A percentile compares a stretch with the other conserved stretches of the same genome.
Conservation (phyloP, 1,139 yeast species). For the Diutina scorzettiae region DNA sequence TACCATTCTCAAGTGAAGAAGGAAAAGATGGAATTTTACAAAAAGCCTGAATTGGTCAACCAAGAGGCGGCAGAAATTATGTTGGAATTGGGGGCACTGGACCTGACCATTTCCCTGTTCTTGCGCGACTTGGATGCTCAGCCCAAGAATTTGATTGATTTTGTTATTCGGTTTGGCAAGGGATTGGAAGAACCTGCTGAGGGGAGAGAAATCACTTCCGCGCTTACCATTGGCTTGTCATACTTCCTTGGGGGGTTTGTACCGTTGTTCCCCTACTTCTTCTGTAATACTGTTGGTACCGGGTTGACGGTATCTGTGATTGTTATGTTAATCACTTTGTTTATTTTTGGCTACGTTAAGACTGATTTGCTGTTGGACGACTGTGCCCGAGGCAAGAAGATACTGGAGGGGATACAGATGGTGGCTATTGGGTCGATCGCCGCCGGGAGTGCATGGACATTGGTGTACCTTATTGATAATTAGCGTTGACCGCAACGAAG, state of each 20-base stretch:
- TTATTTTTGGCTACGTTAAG: constrained; percentile 78
- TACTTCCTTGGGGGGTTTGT: constrained; percentile 74
- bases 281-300: constrained; percentile 56
- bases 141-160: constrained; percentile 59
- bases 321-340: constrained; percentile 77
- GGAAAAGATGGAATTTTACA: constrained; percentile 59
- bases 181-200: constrained; percentile 77
- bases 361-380: constrained; percentile 73
- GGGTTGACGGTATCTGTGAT: constrained; percentile 69
- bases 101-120: constrained; percentile 52
- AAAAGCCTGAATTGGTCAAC: constrained; percentile 45
- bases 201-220: constrained; percentile 65
- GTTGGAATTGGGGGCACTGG: constrained; percentile 58
- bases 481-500: too few relatives aligned
- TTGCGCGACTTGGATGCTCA: constrained; percentile 57
- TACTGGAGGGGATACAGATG: constrained; percentile 82
- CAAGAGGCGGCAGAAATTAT: constrained; percentile 67
- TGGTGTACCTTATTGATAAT: constrained; percentile 67
- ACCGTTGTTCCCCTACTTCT: constrained; percentile 73
- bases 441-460: constrained; percentile 93
- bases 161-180: constrained; percentile 59
- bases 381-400: constrained; percentile 47
- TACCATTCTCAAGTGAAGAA: constrained; percentile 57
- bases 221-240: constrained; percentile 62
- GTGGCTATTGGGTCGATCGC: constrained; percentile 87